phyloP scores from a whole-genome alignment of 78 protist genomes.

The Parvularia atlantis region DNA sequence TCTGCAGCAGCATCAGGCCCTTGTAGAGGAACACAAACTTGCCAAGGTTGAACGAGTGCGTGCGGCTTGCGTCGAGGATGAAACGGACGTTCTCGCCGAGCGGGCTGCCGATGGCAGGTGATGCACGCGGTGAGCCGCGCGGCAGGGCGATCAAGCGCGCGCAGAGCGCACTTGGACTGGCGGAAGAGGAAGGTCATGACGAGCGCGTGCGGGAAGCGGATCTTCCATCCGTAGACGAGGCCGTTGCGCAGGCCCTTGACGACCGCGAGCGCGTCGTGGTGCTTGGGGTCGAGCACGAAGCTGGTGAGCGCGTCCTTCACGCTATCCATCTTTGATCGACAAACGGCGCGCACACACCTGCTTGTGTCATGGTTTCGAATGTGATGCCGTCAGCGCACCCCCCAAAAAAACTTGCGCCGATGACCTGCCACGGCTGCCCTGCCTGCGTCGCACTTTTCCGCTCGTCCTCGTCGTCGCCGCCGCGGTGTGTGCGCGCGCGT shows the following conservation, averaged over 20 bases:
- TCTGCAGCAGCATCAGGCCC: neutral
- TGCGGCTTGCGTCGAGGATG: neutral
- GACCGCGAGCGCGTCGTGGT: neutral
- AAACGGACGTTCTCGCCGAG: no score
- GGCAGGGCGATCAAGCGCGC: no score
- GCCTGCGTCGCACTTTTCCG: neutral
- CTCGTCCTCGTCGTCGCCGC: neutral
- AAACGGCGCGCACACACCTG: neutral
- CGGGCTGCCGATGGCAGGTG: no score
- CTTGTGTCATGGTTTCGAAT: neutral
- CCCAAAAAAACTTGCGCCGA: neutral
- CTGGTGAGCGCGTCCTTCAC: no score
- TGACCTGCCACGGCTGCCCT: neutral
- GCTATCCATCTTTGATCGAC: no score
- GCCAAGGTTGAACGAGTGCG: neutral
- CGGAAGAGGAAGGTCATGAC: constrained; percentile 7
- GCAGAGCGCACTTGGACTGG: no score
- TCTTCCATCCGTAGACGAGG: neutral
- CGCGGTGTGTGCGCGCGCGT: neutral
- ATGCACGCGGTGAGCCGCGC: no score
- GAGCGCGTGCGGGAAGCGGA: constrained; percentile 10
- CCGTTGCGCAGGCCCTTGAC: constrained; percentile 1
- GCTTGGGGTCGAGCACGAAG: no score
- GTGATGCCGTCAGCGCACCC: neutral
- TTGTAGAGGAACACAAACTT: neutral